A percentile compares a stretch with the other conserved stretches of the same genome.
phyloP scores from a whole-genome alignment of 2,329 filamentous ascomycete species.

The Clarireedia homoeocarpa region DNA sequence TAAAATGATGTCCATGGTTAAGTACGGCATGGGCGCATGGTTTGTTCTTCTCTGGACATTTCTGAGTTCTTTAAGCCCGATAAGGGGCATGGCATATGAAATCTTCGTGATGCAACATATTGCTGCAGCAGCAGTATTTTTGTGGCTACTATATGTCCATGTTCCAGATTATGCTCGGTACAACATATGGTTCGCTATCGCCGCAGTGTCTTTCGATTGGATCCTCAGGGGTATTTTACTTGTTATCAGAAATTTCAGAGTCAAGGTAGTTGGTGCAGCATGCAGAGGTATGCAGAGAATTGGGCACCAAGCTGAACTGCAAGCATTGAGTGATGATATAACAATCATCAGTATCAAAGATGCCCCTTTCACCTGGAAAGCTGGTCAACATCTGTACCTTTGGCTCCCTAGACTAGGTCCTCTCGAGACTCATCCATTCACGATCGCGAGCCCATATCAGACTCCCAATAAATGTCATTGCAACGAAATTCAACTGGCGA shows the following conservation, averaged over 20 bases:
- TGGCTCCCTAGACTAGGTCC: slow-evolving; percentile 49
- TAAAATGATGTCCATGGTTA: slow-evolving; percentile 53
- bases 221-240: slow-evolving; percentile 38
- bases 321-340: slow-evolving; percentile 42
- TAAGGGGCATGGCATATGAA: slow-evolving; percentile 61
- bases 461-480: slow-evolving; percentile 33
- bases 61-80: slow-evolving; percentile 52
- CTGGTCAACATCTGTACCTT: slow-evolving; percentile 54
- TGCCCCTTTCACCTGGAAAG: slow-evolving; percentile 50
- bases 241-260: slow-evolving; percentile 44
- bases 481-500: slow-evolving; percentile 53
- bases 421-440: slow-evolving; percentile 53
- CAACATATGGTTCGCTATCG: slow-evolving; percentile 60
- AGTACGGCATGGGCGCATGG: slow-evolving; percentile 62
- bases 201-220: slow-evolving; percentile 54
- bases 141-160: slow-evolving; percentile 57
- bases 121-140: slow-evolving; percentile 49
- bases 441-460: slow-evolving; percentile 46
- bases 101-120: slow-evolving; percentile 63
- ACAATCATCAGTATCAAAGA: slow-evolving; percentile 52
- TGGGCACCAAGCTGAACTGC: slow-evolving; percentile 44
- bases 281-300: slow-evolving; percentile 32
- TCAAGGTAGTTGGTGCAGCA: slow-evolving; percentile 26
- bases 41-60: slow-evolving; percentile 57
- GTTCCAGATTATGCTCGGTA: slow-evolving; percentile 50